A percentile compares a stretch with the other conserved stretches of the same genome.
phyloP scores from a whole-genome alignment of 257 asterid genomes.

The Solanum appendiculatum region DNA sequence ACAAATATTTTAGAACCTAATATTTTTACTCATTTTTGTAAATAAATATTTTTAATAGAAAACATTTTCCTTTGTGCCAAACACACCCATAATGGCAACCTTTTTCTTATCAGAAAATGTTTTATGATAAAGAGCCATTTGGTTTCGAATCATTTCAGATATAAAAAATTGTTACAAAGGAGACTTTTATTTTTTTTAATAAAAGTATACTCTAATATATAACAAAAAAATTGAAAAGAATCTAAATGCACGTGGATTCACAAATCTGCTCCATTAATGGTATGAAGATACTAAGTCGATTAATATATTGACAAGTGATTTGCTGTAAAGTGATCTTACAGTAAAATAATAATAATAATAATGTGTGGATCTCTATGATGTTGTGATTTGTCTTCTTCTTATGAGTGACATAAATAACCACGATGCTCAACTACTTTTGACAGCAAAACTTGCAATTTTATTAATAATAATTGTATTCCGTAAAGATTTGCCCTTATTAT shows the following conservation, averaged over 20 bases:
- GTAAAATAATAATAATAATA: neutral
- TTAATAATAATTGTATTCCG: neutral
- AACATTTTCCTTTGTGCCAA: too few relatives aligned
- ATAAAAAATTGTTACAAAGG: neutral
- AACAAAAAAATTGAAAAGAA: neutral
- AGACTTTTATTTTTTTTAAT: neutral
- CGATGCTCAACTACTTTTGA: neutral
- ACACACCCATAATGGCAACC: too few relatives aligned
- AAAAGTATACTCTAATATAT: neutral
- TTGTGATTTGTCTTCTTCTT: neutral
- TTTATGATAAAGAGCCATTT: neutral
- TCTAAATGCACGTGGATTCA: neutral
- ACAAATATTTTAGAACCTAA: too few relatives aligned
- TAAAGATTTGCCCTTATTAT: neutral
- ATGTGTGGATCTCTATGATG: neutral
- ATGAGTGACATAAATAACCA: neutral
- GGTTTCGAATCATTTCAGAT: neutral
- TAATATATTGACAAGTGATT: neutral
- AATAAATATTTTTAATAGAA: too few relatives aligned
- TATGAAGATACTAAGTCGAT: neutral
- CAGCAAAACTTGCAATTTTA: neutral
- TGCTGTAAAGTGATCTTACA: neutral
- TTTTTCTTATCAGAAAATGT: neutral
- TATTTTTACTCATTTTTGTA: too few relatives aligned
- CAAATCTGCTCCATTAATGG: neutral